phyloP scores from a whole-genome alignment of 441 rosid species.

The Erysimum cheiri region DNA sequence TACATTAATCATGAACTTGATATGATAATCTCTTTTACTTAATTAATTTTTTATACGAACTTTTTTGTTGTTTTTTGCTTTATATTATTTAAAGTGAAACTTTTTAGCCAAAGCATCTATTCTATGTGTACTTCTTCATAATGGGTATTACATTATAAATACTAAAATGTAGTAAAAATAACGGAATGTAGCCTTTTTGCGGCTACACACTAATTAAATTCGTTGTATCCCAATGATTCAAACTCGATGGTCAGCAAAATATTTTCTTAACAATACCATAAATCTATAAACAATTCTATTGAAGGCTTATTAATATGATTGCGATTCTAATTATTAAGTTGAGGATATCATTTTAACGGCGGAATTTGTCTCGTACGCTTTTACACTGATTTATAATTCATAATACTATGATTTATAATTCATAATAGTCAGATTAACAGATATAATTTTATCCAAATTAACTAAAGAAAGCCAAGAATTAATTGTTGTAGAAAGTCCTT shows the following conservation, averaged over 20 bases:
- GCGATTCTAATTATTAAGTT: conserved; percentile 17
- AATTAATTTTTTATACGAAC: neutral
- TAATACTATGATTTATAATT: neutral
- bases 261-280: conserved; percentile 15
- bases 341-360: conserved; percentile 37
- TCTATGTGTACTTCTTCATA: conserved; percentile 36
- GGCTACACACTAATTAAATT: conserved; percentile 32
- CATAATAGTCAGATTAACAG: neutral
- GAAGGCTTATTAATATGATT: conserved; percentile 26
- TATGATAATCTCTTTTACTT: conserved; percentile 22
- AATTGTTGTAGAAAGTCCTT: neutral
- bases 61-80: conserved; percentile 14
- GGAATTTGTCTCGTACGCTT: conserved; percentile 30
- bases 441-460: neutral
- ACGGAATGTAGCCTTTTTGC: conserved; percentile 34
- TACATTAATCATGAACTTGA: conserved; percentile 19
- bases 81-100: conserved; percentile 20
- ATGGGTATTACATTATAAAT: conserved; percentile 28
- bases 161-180: conserved; percentile 18
- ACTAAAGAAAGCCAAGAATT: neutral
- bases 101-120: conserved; percentile 27
- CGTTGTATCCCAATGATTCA: conserved; percentile 41
- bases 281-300: too few species aligned
- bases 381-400: neutral
- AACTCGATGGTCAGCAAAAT: conserved; percentile 36